Evolutionary conservation across 257 asterid species (phyloP).

Genomic region (Scutellaria minor): DNA sequence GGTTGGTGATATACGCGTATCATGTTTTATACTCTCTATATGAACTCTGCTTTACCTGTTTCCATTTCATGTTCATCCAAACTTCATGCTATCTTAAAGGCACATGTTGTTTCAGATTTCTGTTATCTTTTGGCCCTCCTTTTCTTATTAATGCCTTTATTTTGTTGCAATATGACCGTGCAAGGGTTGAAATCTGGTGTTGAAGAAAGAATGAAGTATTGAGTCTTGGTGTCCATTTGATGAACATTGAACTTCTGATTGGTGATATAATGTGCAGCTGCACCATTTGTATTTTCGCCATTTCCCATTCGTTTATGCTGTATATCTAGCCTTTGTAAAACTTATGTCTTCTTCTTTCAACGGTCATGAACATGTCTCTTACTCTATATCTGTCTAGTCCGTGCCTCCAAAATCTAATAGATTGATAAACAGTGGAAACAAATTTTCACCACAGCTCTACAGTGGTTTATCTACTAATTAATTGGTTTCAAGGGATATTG

Average conservation of each 20-base stretch:
- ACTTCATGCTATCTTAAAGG: conserved; percentile 2
- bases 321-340: background rate
- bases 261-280: background rate
- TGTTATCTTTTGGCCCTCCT: background rate
- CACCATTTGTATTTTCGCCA: background rate
- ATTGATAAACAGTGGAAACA: background rate
- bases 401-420: background rate
- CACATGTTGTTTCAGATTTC: background rate
- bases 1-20: conserved; percentile 47
- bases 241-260: conserved; percentile 3
- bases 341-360: too few relatives aligned
- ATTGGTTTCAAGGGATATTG: background rate
- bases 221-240: conserved; percentile 20
- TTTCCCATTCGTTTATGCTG: background rate
- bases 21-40: conserved; percentile 12
- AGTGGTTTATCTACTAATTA: background rate
- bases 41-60: conserved; percentile 14
- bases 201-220: background rate
- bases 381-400: background rate
- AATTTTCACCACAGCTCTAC: background rate
- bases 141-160: conserved; percentile 17
- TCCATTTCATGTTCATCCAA: background rate
- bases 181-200: background rate
- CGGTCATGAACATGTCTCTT: background rate
- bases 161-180: conserved; percentile 13